These are phyloP conservation scores for Dothideomycetes sp. DNA, from an alignment of 2,329 filamentous ascomycete species.

Conservation along the genomic window DNA sequence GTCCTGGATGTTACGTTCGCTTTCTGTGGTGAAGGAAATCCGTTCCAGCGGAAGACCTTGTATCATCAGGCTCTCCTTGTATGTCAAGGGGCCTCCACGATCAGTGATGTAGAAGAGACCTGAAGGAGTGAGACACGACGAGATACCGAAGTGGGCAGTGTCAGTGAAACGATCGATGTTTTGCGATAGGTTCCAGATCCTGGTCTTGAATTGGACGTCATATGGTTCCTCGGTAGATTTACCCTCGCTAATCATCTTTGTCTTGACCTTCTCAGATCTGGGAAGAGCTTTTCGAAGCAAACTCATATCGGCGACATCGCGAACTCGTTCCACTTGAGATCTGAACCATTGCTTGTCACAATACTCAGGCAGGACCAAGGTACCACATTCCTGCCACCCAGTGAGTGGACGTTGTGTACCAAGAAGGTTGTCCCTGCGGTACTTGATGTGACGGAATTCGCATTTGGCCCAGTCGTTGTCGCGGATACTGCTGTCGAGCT, in stretches of 20 bases:
- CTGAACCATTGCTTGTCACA: slow-evolving; percentile 44
- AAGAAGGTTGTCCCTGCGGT: slow-evolving; percentile 42
- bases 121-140: slow-evolving; percentile 58
- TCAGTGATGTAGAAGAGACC: slow-evolving; percentile 54
- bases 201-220: slow-evolving; percentile 51
- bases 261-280: too few species aligned
- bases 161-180: slow-evolving; percentile 56
- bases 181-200: slow-evolving; percentile 58
- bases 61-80: slow-evolving; percentile 53
- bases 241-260: neutral
- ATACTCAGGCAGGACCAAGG: slow-evolving; percentile 46
- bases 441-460: slow-evolving; percentile 49
- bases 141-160: slow-evolving; percentile 44
- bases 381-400: slow-evolving; percentile 48
- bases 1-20: slow-evolving; percentile 49
- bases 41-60: slow-evolving; percentile 60
- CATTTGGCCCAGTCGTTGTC: slow-evolving; percentile 48
- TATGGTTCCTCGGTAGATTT: slow-evolving; percentile 30
- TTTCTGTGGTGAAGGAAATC: slow-evolving; percentile 56
- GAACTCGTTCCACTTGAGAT: slow-evolving; percentile 49
- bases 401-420: slow-evolving; percentile 51
- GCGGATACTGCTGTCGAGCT: slow-evolving; percentile 14
- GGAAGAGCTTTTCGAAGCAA: slow-evolving; percentile 38
- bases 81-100: slow-evolving; percentile 51
- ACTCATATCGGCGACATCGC: slow-evolving; percentile 56